phyloP scores from a whole-genome alignment of 2,329 filamentous ascomycete genomes.

The Tolypocladium inflatum region DNA sequence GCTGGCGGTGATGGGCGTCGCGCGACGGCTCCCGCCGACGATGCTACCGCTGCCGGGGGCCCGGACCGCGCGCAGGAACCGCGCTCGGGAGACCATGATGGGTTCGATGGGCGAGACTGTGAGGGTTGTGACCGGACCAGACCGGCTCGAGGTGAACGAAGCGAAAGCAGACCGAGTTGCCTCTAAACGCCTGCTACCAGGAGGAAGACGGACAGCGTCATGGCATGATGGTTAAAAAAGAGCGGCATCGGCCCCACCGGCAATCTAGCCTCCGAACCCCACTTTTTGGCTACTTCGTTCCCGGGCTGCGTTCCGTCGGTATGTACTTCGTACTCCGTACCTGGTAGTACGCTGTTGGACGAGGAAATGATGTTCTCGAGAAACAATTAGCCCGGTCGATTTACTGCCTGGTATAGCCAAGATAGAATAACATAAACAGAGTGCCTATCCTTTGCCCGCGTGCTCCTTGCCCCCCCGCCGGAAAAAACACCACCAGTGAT shows the following conservation, averaged over 20 bases:
- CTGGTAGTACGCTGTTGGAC: background rate
- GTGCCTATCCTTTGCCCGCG: background rate
- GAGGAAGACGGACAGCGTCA: background rate
- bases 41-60: conserved; percentile 2
- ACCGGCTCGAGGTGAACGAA: background rate
- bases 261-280: background rate
- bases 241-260: background rate
- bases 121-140: background rate
- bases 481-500: background rate
- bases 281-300: background rate
- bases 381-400: background rate
- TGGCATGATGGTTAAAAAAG: background rate
- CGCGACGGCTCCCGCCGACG: background rate
- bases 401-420: background rate
- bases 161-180: background rate
- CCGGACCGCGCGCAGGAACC: conserved; percentile 8
- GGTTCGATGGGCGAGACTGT: background rate
- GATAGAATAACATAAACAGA: background rate
- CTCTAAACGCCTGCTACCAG: background rate
- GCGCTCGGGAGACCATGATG: conserved; percentile 10
- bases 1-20: background rate
- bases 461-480: background rate
- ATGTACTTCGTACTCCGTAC: background rate
- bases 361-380: background rate
- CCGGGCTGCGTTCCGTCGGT: background rate